These are phyloP conservation scores for Leccinellum albellum DNA, from an alignment of 768 basidiomycete genomes.

Conservation along the genomic window DNA sequence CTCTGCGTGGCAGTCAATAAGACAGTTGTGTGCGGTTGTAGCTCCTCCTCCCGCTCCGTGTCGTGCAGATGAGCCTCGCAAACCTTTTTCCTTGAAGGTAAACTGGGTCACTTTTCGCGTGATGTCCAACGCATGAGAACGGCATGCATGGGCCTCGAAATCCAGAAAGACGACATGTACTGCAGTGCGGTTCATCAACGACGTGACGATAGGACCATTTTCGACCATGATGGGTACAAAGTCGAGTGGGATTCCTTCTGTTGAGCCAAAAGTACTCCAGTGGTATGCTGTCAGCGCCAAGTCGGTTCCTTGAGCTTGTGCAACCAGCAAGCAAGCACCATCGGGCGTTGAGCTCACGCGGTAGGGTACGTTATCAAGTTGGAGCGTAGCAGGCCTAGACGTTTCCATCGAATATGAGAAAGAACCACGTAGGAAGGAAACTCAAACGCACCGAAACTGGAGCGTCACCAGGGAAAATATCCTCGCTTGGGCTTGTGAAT, in stretches of 20 bases:
- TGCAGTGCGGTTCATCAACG: constrained; percentile 39
- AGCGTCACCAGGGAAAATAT: constrained; percentile 54
- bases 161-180: constrained; percentile 45
- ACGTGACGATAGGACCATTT: constrained; percentile 36
- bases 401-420: neutral
- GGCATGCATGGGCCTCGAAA: constrained; percentile 25
- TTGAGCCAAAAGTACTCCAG: constrained; percentile 54
- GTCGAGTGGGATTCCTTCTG: constrained; percentile 39
- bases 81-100: constrained; percentile 45
- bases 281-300: constrained; percentile 42
- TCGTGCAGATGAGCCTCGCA: constrained; percentile 12
- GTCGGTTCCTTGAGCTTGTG: constrained; percentile 18
- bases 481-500: constrained; percentile 39
- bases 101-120: constrained; percentile 55
- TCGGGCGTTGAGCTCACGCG: constrained; percentile 46
- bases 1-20: constrained; percentile 53
- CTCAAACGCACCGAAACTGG: constrained; percentile 35
- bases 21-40: constrained; percentile 41
- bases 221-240: constrained; percentile 26
- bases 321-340: constrained; percentile 47
- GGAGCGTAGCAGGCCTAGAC: constrained; percentile 44
- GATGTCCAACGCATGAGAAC: constrained; percentile 48
- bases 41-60: neutral
- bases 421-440: neutral
- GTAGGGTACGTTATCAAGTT: constrained; percentile 33